Evolutionary conservation across 306 rosid species (phyloP).

Genomic region (Malus fusca): DNA sequence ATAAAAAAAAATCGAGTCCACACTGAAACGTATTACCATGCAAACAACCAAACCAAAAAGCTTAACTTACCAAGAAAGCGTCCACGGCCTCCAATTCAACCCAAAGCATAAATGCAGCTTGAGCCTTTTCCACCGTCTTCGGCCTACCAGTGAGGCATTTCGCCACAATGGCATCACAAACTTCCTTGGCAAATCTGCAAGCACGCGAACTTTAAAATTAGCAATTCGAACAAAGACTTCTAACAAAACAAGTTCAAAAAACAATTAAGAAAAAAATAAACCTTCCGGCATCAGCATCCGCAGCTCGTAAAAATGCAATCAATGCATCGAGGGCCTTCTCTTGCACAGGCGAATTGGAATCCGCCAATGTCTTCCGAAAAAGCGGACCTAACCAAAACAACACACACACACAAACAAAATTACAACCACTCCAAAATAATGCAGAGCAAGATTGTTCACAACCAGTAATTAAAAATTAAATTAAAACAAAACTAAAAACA

Average conservation of each 20-base stretch:
- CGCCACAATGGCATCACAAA: slow-evolving; percentile 81
- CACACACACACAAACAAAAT: background rate
- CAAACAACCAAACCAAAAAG: slow-evolving; percentile 2
- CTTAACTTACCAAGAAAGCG: slow-evolving; percentile 64
- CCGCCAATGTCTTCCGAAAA: slow-evolving; percentile 81
- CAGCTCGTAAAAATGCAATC: slow-evolving; percentile 86
- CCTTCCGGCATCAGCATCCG: slow-evolving; percentile 96
- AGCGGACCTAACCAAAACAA: slow-evolving; percentile 46
- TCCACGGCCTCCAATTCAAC: slow-evolving; percentile 95
- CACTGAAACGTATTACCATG: background rate
- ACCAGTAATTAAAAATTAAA: slow-evolving; percentile 11
- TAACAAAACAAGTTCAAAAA: background rate
- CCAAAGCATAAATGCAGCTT: slow-evolving; percentile 90
- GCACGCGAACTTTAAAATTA: slow-evolving; percentile 12
- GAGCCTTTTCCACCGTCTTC: slow-evolving; percentile 98
- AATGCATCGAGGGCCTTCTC: slow-evolving; percentile 96
- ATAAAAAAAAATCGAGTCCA: background rate
- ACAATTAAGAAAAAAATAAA: slow-evolving; percentile 1
- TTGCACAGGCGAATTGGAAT: slow-evolving; percentile 95
- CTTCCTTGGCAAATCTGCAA: slow-evolving; percentile 75
- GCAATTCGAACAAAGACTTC: slow-evolving; percentile 1
- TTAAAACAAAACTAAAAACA: background rate
- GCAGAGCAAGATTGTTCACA: slow-evolving; percentile 25
- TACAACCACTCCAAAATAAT: background rate
- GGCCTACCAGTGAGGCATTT: slow-evolving; percentile 98